phyloP scores from a whole-genome alignment of 2,329 filamentous ascomycete genomes.

The Epichloe festucae region DNA sequence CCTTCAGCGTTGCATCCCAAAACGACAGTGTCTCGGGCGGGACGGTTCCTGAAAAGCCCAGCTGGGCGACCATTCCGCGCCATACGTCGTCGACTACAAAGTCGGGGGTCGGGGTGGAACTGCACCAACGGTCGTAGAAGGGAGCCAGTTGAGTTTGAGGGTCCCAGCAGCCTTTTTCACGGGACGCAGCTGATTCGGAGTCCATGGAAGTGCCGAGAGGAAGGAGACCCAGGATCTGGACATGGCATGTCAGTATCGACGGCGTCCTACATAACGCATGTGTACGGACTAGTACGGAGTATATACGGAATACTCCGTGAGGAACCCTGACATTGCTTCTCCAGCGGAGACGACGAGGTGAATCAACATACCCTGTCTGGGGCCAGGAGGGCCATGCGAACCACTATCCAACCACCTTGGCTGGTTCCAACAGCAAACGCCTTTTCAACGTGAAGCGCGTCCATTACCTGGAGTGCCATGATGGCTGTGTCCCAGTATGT shows the following conservation, averaged over 20 bases:
- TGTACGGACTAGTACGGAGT: too few species aligned
- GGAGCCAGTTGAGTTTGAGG: conserved; percentile 26
- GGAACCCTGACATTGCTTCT: background rate
- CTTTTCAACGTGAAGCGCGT: conserved; percentile 32
- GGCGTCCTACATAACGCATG: background rate
- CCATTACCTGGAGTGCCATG: conserved; percentile 43
- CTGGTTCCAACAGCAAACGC: conserved; percentile 38
- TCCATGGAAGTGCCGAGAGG: conserved; percentile 40
- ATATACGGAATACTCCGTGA: background rate
- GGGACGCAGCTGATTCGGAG: conserved; percentile 33
- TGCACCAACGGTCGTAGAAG: conserved; percentile 31
- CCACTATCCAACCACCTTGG: conserved; percentile 38
- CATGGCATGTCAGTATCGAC: background rate
- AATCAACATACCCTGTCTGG: conserved; percentile 28
- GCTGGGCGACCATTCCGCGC: conserved; percentile 29
- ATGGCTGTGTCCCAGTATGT: conserved; percentile 43
- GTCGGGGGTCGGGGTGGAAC: conserved; percentile 25
- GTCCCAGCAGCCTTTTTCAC: conserved; percentile 37
- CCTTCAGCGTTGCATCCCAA: conserved; percentile 32
- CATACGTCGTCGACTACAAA: conserved; percentile 35
- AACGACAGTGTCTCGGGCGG: conserved; percentile 25
- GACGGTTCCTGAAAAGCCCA: conserved; percentile 32
- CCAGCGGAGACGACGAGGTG: background rate
- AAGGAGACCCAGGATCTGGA: conserved; percentile 33
- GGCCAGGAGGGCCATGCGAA: conserved; percentile 37